A percentile compares a stretch with the other conserved stretches of the same genome.
Conservation (phyloP, 2,329 filamentous ascomycete species). For the Cercospora sesami region DNA sequence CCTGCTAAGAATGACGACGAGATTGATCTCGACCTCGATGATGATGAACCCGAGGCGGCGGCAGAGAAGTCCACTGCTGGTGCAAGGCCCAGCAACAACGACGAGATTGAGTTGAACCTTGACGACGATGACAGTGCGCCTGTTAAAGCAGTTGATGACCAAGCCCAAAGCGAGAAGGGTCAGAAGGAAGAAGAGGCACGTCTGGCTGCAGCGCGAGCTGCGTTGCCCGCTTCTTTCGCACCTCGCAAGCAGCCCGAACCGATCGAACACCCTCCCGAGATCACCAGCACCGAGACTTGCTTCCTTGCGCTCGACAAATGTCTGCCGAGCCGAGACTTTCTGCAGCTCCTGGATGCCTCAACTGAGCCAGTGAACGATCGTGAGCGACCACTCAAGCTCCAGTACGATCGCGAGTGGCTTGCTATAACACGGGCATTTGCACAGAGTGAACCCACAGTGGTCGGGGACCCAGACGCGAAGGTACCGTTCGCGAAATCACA, state of each 20-base stretch:
- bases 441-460: conserved; percentile 54
- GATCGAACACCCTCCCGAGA: conserved; percentile 67
- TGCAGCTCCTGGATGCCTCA: conserved; percentile 71
- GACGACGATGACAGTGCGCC: conserved; percentile 33
- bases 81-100: conserved; percentile 35
- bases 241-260: conserved; percentile 44
- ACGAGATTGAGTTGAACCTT: conserved; percentile 47
- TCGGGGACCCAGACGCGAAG: conserved; percentile 60
- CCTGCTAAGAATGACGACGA: conserved; percentile 60
- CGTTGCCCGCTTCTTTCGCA: conserved; percentile 73
- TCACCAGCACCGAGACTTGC: conserved; percentile 74
- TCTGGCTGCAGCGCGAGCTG: conserved; percentile 53
- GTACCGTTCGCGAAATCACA: conserved; percentile 58
- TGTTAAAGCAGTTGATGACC: conserved; percentile 8
- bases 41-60: conserved; percentile 30
- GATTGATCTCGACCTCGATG: conserved; percentile 57
- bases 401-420: conserved; percentile 94
- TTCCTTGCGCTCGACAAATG: conserved; percentile 95
- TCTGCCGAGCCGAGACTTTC: conserved; percentile 72
- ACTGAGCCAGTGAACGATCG: conserved; percentile 43
- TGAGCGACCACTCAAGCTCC: conserved; percentile 58
- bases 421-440: conserved; percentile 86
- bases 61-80: conserved; percentile 2
- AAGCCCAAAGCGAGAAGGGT: conserved; percentile 1
- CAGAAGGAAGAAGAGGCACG: conserved; percentile 6